Conservation (phyloP, 805 yeast species). For the Vanderwaltozyma yarrowii region DNA sequence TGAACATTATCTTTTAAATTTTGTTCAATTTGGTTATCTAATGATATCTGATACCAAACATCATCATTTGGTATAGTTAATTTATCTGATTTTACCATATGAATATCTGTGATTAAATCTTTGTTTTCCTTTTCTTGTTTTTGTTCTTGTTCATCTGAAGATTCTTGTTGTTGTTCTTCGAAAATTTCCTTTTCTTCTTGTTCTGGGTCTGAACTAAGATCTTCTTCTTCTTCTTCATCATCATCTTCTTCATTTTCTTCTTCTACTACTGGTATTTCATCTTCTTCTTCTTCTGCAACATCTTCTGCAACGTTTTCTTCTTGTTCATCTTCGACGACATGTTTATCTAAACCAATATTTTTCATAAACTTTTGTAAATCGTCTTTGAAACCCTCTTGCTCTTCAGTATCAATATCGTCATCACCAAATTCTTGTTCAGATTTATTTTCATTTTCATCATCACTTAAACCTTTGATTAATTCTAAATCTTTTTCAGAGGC, state of each 20-base stretch:
- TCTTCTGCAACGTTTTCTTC: slow-evolving; percentile 19
- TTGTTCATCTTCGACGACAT: slow-evolving; percentile 27
- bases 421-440: slow-evolving; percentile 33
- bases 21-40: slow-evolving; percentile 24
- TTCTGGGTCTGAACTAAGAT: slow-evolving; percentile 18
- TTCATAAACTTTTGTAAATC: slow-evolving; percentile 58
- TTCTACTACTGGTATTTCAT: slow-evolving; percentile 4
- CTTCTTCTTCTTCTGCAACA: slow-evolving; percentile 13
- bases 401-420: slow-evolving; percentile 26
- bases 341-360: slow-evolving; percentile 49
- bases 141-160: slow-evolving; percentile 18
- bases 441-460: slow-evolving; percentile 37
- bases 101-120: slow-evolving; percentile 24
- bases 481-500: slow-evolving; percentile 78
- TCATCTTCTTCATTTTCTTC: slow-evolving; percentile 16
- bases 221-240: slow-evolving; percentile 17
- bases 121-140: slow-evolving; percentile 13
- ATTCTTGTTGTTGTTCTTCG: slow-evolving; percentile 17
- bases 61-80: slow-evolving; percentile 49
- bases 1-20: slow-evolving; percentile 14
- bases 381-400: slow-evolving; percentile 34
- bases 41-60: slow-evolving; percentile 68
- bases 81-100: slow-evolving; percentile 44
- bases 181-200: slow-evolving; percentile 21
- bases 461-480: slow-evolving; percentile 45